These are phyloP conservation scores for Orychophragmus violaceus DNA, from an alignment of 345 rosid species.

Conservation along the genomic window DNA sequence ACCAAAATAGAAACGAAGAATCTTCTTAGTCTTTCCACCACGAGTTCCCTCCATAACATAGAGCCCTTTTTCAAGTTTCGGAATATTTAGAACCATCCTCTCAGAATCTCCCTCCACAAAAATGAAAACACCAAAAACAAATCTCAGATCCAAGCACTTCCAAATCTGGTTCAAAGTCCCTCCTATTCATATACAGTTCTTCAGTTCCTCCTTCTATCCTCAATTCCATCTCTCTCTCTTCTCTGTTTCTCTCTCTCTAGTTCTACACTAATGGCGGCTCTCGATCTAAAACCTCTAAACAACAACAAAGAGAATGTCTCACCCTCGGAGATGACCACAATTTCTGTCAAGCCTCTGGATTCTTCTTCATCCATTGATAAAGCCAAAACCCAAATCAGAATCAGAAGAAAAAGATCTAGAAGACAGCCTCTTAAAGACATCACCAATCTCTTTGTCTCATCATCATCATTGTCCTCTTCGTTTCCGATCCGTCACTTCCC, in stretches of 20 bases:
- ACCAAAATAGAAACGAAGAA: not conserved
- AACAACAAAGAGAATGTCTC: slow-evolving; percentile 26
- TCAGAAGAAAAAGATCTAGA: slow-evolving; percentile 17
- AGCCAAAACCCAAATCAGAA: slow-evolving; percentile 18
- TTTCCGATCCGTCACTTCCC: not conserved
- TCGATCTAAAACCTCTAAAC: not conserved
- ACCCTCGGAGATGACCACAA: not conserved
- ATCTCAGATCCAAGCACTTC: slow-evolving; percentile 18
- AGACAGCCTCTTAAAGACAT: slow-evolving; percentile 30
- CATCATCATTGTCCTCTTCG: slow-evolving; percentile 2
- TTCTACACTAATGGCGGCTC: slow-evolving; percentile 18
- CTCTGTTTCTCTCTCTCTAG: not conserved
- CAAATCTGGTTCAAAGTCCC: slow-evolving; percentile 2
- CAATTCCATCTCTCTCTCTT: slow-evolving; percentile 2
- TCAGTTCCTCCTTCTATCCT: not conserved
- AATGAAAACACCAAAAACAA: slow-evolving; percentile 9
- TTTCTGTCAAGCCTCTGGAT: slow-evolving; percentile 4
- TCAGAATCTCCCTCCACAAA: slow-evolving; percentile 32
- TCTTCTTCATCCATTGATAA: slow-evolving; percentile 6
- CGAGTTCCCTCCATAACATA: slow-evolving; percentile 29
- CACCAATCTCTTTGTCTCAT: slow-evolving; percentile 26
- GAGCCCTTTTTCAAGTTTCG: not conserved
- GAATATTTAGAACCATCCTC: not conserved
- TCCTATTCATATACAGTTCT: slow-evolving; percentile 21
- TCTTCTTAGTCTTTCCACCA: not conserved